Evolutionary conservation across 176 grass and related monocot species (phyloP), one percentile per base, ranked within the genome.

Genomic region (Carex parvula): DNA sequence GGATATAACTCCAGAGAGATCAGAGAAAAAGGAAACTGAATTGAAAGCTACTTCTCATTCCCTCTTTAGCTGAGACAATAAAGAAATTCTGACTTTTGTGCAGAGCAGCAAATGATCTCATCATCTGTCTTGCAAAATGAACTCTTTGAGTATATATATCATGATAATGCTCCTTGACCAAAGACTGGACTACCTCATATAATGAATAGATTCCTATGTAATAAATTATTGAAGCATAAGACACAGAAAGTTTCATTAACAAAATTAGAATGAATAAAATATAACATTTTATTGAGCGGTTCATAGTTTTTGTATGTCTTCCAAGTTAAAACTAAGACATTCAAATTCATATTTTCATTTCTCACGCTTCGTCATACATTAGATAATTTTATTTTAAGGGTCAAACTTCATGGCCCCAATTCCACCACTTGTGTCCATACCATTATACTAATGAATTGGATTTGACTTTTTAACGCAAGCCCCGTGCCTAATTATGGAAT

Each of bases 11-110:
- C 4, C 0, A 35, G 33, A 35, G 4, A 35, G 33, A 39, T 0
- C 22, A 21, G 71, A 30, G 4, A 26, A 15, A 75, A 54, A 75
- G 42, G 1, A 75, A 11, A 26, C 71, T 75, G 46, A 29, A 53
- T 54, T 54, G 71, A 75, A 75, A 75, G 46, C 22, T 54, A 75
- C 71, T 54, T 75, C 70, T 50, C 71, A 50, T 3, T 21, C 12
- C 44, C 11, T 54, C 3, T 14, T 54, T 15, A 75, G 12, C 46
- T 54, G 46, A 75, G 46, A 75, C 46, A 75, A 33, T 5, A 39
- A 69, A 69, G 14, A 69, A 54, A 30, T 24, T 75, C 6, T 30
- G 71, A 75, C 71, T 75, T 1, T 3, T 24, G 24, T 13, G 1
- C 4, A 26, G 22, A 75, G 44, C 44, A 52, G 44, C 12, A 52